phyloP scores from a whole-genome alignment of 106 monocot species.

The Allium cepa region DNA sequence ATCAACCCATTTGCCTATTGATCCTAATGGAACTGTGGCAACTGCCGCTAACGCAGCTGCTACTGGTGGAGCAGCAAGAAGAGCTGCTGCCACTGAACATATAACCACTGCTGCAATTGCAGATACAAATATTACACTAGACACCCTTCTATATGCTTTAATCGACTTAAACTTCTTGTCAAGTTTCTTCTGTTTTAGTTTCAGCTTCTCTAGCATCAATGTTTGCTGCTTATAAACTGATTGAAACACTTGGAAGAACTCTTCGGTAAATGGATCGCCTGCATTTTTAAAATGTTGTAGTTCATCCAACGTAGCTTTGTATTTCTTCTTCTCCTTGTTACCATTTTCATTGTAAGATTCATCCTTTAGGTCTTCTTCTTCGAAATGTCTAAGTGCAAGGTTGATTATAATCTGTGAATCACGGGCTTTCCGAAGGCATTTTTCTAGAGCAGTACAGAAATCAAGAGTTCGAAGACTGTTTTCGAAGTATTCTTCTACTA shows the following conservation, averaged over 20 bases:
- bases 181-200: slow-evolving; percentile 17
- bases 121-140: slow-evolving; percentile 29
- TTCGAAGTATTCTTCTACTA: slow-evolving; percentile 47
- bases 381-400: slow-evolving; percentile 21
- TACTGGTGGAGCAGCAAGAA: slow-evolving; percentile 38
- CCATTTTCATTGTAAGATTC: background rate
- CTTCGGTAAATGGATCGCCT: slow-evolving; percentile 42
- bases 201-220: slow-evolving; percentile 20
- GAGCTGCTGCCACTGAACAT: slow-evolving; percentile 45
- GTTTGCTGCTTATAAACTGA: slow-evolving; percentile 34
- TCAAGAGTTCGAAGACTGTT: slow-evolving; percentile 29
- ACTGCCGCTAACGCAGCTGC: slow-evolving; percentile 32
- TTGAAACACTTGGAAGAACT: slow-evolving; percentile 33
- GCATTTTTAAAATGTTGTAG: slow-evolving; percentile 23
- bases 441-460: slow-evolving; percentile 38
- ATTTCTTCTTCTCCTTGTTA: background rate
- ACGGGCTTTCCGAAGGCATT: slow-evolving; percentile 30
- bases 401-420: slow-evolving; percentile 25
- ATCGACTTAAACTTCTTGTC: slow-evolving; percentile 29
- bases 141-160: slow-evolving; percentile 40
- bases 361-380: background rate
- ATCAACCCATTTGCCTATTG: slow-evolving; percentile 44
- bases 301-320: slow-evolving; percentile 21
- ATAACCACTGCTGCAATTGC: slow-evolving; percentile 28
- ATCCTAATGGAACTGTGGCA: slow-evolving; percentile 19